Conservation (phyloP, 139 green algal species). For the Bryopsis sp. region DNA sequence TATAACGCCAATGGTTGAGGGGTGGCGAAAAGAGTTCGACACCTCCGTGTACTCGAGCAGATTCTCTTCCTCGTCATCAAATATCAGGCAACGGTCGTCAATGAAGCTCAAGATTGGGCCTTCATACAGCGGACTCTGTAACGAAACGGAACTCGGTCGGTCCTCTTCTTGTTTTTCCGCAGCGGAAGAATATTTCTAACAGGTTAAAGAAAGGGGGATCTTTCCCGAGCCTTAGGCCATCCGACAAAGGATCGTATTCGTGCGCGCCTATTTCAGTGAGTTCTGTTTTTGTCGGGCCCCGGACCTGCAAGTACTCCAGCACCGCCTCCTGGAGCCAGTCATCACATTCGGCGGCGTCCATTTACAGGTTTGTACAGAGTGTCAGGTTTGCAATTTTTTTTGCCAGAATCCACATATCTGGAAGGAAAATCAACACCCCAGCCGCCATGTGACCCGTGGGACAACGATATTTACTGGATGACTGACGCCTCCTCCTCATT, state of each 20-base stretch:
- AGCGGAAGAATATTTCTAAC: too few species aligned
- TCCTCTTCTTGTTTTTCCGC: not conserved
- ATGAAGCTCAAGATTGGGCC: slow-evolving; percentile 54
- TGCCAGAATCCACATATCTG: too few species aligned
- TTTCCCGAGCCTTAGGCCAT: not conserved
- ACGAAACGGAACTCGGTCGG: not conserved
- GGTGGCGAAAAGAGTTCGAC: not conserved
- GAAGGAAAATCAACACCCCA: too few species aligned
- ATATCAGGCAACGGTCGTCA: slow-evolving; percentile 43
- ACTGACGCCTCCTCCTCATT: too few species aligned
- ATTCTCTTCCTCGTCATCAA: slow-evolving; percentile 54
- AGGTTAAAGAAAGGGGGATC: not conserved
- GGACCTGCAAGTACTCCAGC: slow-evolving; percentile 33
- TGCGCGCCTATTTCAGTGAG: not conserved
- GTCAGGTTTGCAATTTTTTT: too few species aligned
- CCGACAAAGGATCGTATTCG: not conserved
- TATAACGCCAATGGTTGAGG: not conserved
- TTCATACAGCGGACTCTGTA: slow-evolving; percentile 35
- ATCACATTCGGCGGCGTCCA: too few species aligned
- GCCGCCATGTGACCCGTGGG: not conserved
- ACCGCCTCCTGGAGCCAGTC: slow-evolving; percentile 34
- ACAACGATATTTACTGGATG: not conserved
- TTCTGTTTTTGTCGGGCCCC: not conserved
- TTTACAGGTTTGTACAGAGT: too few species aligned
- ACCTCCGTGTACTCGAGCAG: slow-evolving; percentile 49